A percentile compares a stretch with the other conserved stretches of the same genome.
phyloP scores from a whole-genome alignment of 345 rosid species.

The Triadica sebifera region DNA sequence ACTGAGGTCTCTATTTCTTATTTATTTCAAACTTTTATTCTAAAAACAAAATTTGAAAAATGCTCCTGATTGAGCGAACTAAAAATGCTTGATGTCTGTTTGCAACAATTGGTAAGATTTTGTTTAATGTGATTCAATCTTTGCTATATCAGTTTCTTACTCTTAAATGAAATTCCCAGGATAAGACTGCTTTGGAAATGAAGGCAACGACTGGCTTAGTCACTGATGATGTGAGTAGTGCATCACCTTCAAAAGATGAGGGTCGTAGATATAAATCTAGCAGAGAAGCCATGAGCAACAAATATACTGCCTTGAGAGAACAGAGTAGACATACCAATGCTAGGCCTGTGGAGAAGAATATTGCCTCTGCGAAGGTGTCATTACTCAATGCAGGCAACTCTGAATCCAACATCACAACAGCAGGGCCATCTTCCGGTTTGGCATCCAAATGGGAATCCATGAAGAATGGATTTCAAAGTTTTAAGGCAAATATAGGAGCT shows the following conservation, averaged over 20 bases:
- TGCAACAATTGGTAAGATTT: background rate
- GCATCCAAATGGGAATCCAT: conserved; percentile 77
- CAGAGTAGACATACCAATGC: conserved; percentile 52
- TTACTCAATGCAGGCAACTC: conserved; percentile 55
- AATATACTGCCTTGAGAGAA: conserved; percentile 84
- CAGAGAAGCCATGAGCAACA: conserved; percentile 78
- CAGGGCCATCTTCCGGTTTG: conserved; percentile 51
- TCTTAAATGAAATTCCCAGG: conserved; percentile 42
- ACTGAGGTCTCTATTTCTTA: background rate
- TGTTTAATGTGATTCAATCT: background rate
- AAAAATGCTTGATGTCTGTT: background rate
- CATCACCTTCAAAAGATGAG: conserved; percentile 53
- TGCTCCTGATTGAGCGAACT: background rate
- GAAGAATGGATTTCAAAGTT: conserved; percentile 80
- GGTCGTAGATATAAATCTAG: conserved; percentile 58
- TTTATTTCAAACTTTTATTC: background rate
- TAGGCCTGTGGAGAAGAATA: conserved; percentile 53
- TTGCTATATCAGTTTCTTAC: conserved; percentile 16
- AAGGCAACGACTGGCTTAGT: conserved; percentile 44
- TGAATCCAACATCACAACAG: conserved; percentile 26
- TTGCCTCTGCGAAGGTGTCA: conserved; percentile 73
- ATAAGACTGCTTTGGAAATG: conserved; percentile 61
- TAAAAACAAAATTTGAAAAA: background rate
- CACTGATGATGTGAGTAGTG: conserved; percentile 25
- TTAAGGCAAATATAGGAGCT: conserved; percentile 73